phyloP scores from a whole-genome alignment of 371 early-diverging fungal genomes.

The Smittium culicis region DNA sequence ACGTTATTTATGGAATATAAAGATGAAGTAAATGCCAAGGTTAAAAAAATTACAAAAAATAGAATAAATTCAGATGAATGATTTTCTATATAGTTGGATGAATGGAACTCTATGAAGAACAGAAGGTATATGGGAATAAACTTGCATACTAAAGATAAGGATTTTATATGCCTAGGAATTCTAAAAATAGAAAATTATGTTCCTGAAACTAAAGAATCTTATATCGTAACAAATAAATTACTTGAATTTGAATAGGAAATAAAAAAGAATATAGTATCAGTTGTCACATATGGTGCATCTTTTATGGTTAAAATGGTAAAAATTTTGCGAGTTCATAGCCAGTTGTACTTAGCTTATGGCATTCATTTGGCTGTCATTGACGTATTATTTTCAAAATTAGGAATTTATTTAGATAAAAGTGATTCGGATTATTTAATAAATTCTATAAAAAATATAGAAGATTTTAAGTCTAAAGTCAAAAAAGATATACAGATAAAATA shows the following conservation, averaged over 20 bases:
- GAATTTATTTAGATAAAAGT: not conserved
- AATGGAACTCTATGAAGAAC: not conserved
- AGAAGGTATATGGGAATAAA: not conserved
- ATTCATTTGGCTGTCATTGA: not conserved
- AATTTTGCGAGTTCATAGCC: not conserved
- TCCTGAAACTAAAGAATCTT: not conserved
- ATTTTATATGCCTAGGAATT: not conserved
- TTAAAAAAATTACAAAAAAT: not conserved
- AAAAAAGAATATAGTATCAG: not conserved
- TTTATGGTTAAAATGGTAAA: not conserved
- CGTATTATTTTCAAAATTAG: not conserved
- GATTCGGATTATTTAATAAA: not conserved
- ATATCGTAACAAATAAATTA: not conserved
- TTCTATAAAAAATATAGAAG: not conserved
- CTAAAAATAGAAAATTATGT: not conserved
- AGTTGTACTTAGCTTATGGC: not conserved
- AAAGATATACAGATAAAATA: not conserved
- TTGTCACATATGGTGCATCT: not conserved
- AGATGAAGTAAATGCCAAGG: not conserved
- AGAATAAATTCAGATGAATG: not conserved
- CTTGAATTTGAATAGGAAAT: not conserved
- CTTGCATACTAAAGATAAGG: not conserved
- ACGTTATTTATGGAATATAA: not conserved
- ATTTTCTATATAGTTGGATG: not conserved
- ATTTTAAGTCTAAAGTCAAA: too few relatives aligned